These are phyloP conservation scores for Podospora appendiculata DNA, from an alignment of 495 filamentous ascomycete genomes.

Conservation along the genomic window DNA sequence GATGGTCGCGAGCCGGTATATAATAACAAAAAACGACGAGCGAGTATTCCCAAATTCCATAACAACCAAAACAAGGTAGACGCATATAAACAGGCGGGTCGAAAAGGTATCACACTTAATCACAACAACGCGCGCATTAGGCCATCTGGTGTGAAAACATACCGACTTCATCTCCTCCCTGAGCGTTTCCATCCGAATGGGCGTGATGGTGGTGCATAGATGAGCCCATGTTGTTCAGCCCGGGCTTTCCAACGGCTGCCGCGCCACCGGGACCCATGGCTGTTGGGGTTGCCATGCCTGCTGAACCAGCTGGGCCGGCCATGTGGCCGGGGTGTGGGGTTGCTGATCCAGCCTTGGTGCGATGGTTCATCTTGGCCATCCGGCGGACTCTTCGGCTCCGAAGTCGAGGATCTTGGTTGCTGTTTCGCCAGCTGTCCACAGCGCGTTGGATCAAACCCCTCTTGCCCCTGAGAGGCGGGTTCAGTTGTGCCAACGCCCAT, in stretches of 20 bases:
- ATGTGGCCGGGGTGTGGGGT: conserved; percentile 38
- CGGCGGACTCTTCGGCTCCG: conserved; percentile 85
- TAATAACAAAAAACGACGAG: conserved; percentile 32
- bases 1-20: conserved; percentile 37
- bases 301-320: conserved; percentile 43
- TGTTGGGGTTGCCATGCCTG: conserved; percentile 45
- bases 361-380: conserved; percentile 89
- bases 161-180: conserved; percentile 82
- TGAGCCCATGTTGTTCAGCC: conserved; percentile 53
- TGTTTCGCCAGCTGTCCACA: conserved; percentile 98
- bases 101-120: conserved; percentile 45
- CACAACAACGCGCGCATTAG: conserved; percentile 40
- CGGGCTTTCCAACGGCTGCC: conserved; percentile 47
- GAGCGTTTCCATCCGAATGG: conserved; percentile 60
- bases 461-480: conserved; percentile 84
- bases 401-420: conserved; percentile 89
- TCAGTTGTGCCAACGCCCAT: conserved; percentile 91
- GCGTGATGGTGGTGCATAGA: conserved; percentile 60
- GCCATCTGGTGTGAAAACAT: conserved; percentile 78
- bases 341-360: conserved; percentile 50
- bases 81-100: conserved; percentile 19
- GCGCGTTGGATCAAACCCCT: conserved; percentile 92
- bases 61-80: conserved; percentile 15
- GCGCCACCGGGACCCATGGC: conserved; percentile 36
- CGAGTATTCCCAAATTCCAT: conserved; percentile 18